These are phyloP conservation scores for Obelidium mucronatum DNA, from an alignment of 192 early-diverging fungal genomes.

Conservation along the genomic window DNA sequence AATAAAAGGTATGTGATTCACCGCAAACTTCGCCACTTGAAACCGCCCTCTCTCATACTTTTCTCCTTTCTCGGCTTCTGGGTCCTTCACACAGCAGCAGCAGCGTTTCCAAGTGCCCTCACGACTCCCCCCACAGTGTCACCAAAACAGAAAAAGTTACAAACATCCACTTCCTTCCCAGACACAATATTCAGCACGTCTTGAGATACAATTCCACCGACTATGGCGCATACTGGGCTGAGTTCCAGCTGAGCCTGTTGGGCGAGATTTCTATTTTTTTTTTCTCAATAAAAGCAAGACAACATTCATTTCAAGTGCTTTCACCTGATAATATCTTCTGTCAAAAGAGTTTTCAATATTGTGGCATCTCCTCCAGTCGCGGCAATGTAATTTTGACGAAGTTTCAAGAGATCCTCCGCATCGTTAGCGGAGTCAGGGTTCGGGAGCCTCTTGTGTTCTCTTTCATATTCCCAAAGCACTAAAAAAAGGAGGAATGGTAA, in stretches of 20 bases:
- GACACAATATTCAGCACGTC: slow-evolving; percentile 89
- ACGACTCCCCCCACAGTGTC: slow-evolving; percentile 22
- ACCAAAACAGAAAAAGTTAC: slow-evolving; percentile 75
- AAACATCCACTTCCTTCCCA: slow-evolving; percentile 79
- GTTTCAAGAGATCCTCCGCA: slow-evolving; percentile 39
- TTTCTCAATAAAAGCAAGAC: background rate
- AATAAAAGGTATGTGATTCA: background rate
- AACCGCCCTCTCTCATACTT: too few species aligned
- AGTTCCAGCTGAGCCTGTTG: slow-evolving; percentile 69
- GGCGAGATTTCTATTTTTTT: slow-evolving; percentile 53
- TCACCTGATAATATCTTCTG: slow-evolving; percentile 12
- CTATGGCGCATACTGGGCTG: slow-evolving; percentile 79
- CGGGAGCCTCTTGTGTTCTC: slow-evolving; percentile 32
- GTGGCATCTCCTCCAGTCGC: background rate
- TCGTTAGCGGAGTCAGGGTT: slow-evolving; percentile 41
- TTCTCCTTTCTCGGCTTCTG: too few species aligned
- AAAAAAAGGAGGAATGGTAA: background rate
- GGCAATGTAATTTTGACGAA: background rate
- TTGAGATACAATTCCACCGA: slow-evolving; percentile 89
- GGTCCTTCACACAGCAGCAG: too few species aligned
- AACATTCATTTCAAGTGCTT: background rate
- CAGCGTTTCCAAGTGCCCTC: background rate
- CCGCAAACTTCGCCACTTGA: slow-evolving; percentile 11
- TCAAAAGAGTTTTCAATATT: slow-evolving; percentile 8
- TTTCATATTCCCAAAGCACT: slow-evolving; percentile 50